Percentiles rank a stretch among this genome's conserved stretches.
These are phyloP conservation scores for Samsoniella hepiali DNA, from an alignment of 2,329 filamentous ascomycete genomes.

Conservation along the genomic window DNA sequence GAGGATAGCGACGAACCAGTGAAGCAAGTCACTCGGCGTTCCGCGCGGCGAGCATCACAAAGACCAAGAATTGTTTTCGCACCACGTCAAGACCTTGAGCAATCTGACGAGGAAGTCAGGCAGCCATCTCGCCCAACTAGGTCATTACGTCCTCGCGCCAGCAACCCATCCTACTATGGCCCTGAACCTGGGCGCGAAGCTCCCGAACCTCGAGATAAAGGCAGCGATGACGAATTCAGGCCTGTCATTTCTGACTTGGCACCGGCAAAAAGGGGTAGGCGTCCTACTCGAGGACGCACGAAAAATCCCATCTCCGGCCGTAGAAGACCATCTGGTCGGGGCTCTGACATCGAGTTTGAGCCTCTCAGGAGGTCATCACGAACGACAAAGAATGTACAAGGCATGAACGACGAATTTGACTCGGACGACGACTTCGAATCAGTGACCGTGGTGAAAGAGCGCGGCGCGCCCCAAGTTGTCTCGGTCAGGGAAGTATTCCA, in stretches of 20 bases:
- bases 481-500: constrained; percentile 74
- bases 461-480: constrained; percentile 50
- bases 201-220: not conserved
- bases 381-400: constrained; percentile 41
- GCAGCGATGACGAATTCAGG: constrained; percentile 32
- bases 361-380: constrained; percentile 47
- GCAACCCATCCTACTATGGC: constrained; percentile 19
- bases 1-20: constrained; percentile 25
- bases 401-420: constrained; percentile 50
- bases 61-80: constrained; percentile 15
- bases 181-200: not conserved
- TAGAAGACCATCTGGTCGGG: constrained; percentile 4
- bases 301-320: not conserved
- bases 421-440: constrained; percentile 55
- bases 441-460: constrained; percentile 42
- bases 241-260: constrained; percentile 38
- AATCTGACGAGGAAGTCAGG: constrained; percentile 4
- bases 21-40: constrained; percentile 7
- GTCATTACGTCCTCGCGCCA: constrained; percentile 27
- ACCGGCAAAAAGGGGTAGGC: constrained; percentile 25
- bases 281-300: constrained; percentile 22
- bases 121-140: not conserved
- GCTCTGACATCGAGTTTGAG: constrained; percentile 46
- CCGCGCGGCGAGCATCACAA: constrained; percentile 15
- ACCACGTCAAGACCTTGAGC: not conserved